phyloP scores from a whole-genome alignment of 768 basidiomycete genomes.

The Boletus subparvulus region DNA sequence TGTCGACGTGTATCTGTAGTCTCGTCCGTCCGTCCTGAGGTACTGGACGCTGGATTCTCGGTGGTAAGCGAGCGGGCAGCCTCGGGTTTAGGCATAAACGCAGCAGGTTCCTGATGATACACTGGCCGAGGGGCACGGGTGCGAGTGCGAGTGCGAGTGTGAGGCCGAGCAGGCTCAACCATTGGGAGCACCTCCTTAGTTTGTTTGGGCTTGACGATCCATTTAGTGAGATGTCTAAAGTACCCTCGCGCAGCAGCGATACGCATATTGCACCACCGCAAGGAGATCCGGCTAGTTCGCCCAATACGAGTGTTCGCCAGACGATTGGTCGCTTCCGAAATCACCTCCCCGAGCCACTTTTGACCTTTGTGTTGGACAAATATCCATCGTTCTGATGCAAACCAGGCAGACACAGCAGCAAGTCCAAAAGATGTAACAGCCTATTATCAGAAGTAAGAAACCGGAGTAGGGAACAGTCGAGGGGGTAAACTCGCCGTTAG shows the following conservation, averaged over 20 bases:
- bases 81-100: conserved; percentile 20
- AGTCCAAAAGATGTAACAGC: conserved; percentile 43
- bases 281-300: conserved; percentile 23
- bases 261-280: conserved; percentile 26
- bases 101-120: conserved; percentile 23
- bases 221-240: conserved; percentile 23
- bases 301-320: conserved; percentile 28
- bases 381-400: conserved; percentile 51
- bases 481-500: conserved; percentile 47
- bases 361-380: conserved; percentile 49
- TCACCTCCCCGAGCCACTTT: conserved; percentile 52
- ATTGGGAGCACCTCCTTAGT: conserved; percentile 26
- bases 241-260: conserved; percentile 19
- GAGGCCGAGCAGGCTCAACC: conserved; percentile 20
- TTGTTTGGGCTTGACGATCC: conserved; percentile 25
- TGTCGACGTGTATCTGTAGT: conserved; percentile 23
- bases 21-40: conserved; percentile 31
- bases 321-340: conserved; percentile 25
- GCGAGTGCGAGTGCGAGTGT: no score
- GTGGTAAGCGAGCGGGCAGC: conserved; percentile 24
- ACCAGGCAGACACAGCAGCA: conserved; percentile 54
- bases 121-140: conserved; percentile 10
- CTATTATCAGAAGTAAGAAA: conserved; percentile 18
- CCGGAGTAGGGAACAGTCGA: neutral
- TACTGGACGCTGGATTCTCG: conserved; percentile 28